Evolutionary conservation across 2,329 filamentous ascomycete genomes (phyloP), one percentile per base, ranked within the genome.

Genomic region (Dactylellina parvicollis): DNA sequence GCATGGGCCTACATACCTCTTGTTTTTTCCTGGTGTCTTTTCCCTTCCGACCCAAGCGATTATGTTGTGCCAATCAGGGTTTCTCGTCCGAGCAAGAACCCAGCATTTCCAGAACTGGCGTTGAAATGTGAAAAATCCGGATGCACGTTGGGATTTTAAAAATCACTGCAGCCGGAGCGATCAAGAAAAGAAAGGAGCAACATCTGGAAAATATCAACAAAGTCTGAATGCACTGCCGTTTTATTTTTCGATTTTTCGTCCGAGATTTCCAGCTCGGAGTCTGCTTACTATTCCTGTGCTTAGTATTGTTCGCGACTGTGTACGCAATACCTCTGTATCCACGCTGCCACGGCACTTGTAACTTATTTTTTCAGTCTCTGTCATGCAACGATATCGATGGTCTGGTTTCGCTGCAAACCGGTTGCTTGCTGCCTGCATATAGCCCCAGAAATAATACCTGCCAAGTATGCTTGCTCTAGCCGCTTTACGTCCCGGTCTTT

Each of bases 381-480:
- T 12, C 18, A 34, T 14, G 7, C 22, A 46, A 54, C 38, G n/a
- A 38, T 18, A 24, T 65, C 50, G 30, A 56, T 24, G 40, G 42
- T 34, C 62, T 52, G 20, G 38, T 40, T 36, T 49, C 9, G 20
- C 24, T 66, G 28, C 49, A 55, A 60, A 66, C 47, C 40, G 28
- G 18, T 44, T 54, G 46, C 57, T 64, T 44, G 49, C 54, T 65
- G 50, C 59, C 69, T 73, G 60, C 69, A 66, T 66, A 60, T 56
- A 52, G 44, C 38, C 60, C 69, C 60, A 61, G 69, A 44, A 69
- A 69, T 52, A 62, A 59, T 61, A 66, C 54, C 46, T 73, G 69
- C 69, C 69, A 73, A 73, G 69, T 73, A 46, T 59, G 47, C 69
- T 73, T 61, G 46, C 69, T 73, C 60, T 65, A 60, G 54, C 52